Conservation (phyloP, 371 early-diverging fungal species). For the Rhizopus stolonifer region DNA sequence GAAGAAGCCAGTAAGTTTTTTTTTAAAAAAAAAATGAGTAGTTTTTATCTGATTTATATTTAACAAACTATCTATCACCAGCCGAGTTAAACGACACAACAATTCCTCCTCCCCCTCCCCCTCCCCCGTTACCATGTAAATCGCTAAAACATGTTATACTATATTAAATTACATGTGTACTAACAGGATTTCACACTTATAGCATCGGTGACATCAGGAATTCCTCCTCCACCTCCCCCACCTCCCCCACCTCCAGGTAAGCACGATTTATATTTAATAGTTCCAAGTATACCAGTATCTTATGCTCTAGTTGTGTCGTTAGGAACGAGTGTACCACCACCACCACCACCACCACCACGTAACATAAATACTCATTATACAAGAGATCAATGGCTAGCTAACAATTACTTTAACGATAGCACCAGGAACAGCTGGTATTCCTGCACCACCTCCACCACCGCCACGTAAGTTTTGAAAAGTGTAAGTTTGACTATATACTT, state of each 20-base stretch:
- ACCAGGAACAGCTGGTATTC: constrained; percentile 2
- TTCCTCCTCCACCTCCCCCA: constrained; percentile 21
- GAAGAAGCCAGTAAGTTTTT: neutral
- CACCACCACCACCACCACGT: constrained; percentile 6
- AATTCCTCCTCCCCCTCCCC: neutral
- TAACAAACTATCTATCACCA: neutral
- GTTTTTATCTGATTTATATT: neutral
- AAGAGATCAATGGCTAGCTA: too few species aligned
- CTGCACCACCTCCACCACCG: constrained; percentile 19
- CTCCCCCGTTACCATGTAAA: neutral
- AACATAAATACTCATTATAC: neutral
- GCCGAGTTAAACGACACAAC: neutral
- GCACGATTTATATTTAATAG: too few species aligned
- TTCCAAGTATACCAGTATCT: neutral
- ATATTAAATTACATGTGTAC: neutral
- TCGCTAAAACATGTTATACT: neutral
- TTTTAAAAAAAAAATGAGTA: too few species aligned
- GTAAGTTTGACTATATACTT: too few species aligned
- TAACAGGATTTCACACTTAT: neutral
- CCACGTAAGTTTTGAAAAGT: constrained; percentile 6
- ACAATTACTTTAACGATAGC: too few species aligned
- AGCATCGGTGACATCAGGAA: neutral
- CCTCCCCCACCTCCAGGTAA: constrained; percentile 21
- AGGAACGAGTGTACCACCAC: neutral
- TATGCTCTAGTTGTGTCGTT: neutral